Conservation (phyloP, 345 rosid genomes). For the Pelargonium nanum region DNA sequence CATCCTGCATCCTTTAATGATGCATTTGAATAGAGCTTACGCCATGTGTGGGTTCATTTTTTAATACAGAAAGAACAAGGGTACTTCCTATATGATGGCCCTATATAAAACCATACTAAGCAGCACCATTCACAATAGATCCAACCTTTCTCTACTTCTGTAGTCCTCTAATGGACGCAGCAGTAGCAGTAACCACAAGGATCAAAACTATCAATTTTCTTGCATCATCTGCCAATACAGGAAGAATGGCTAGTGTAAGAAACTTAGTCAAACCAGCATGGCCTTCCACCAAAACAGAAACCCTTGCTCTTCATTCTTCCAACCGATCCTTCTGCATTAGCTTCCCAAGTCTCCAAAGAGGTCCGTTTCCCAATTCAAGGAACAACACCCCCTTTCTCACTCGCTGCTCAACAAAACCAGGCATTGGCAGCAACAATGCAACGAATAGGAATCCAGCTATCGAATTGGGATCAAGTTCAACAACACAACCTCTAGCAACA, state of each 20-base stretch:
- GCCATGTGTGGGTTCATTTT: too few species aligned
- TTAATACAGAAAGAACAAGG: too few species aligned
- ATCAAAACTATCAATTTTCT: conserved; percentile 3
- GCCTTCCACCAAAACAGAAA: conserved; percentile 13
- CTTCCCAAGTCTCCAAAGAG: too few species aligned
- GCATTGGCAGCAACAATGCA: conserved; percentile 19
- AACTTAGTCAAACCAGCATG: conserved; percentile 12
- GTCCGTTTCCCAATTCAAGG: conserved; percentile 3
- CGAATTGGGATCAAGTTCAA: conserved; percentile 8
- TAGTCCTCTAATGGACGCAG: conserved; percentile 13
- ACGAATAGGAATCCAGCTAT: conserved; percentile 13
- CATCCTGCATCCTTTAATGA: too few species aligned
- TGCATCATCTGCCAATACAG: conserved; percentile 7
- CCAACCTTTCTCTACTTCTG: conserved; percentile 1
- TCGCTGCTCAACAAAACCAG: conserved; percentile 29
- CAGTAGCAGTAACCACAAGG: conserved; percentile 9
- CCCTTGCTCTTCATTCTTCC: background rate
- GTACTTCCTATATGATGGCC: too few species aligned
- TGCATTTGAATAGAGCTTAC: too few species aligned
- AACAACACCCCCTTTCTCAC: conserved; percentile 8
- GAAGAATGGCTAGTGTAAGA: conserved; percentile 11
- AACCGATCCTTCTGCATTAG: too few species aligned
- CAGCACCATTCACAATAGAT: background rate
- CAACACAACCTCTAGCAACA: conserved; percentile 2
- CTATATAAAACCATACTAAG: too few species aligned